These are phyloP conservation scores for Tanozyma kutaoensis DNA, from an alignment of 805 yeast genomes.

Conservation along the genomic window DNA sequence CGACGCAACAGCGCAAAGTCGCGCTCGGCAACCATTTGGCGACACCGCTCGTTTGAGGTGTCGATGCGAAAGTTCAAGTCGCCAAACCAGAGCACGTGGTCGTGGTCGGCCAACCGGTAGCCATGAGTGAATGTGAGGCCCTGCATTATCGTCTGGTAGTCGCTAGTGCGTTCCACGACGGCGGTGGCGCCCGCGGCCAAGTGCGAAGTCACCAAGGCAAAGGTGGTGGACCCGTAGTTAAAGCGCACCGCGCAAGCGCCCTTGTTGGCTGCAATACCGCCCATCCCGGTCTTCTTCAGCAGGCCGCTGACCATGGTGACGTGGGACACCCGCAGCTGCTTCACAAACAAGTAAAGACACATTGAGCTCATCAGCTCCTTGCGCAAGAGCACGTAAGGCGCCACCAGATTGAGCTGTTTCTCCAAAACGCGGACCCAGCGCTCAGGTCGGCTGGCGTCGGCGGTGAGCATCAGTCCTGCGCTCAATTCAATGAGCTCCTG, in stretches of 20 bases:
- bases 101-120: slow-evolving; percentile 67
- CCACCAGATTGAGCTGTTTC: slow-evolving; percentile 38
- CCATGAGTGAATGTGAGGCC: slow-evolving; percentile 76
- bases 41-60: slow-evolving; percentile 61
- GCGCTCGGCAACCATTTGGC: slow-evolving; percentile 33
- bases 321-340: slow-evolving; percentile 18
- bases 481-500: slow-evolving; percentile 92
- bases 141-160: slow-evolving; percentile 59
- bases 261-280: slow-evolving; percentile 94
- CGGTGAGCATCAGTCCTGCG: slow-evolving; percentile 79
- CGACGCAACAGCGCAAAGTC: slow-evolving; percentile 41
- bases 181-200: slow-evolving; percentile 86
- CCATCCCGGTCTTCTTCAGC: slow-evolving; percentile 88
- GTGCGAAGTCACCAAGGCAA: slow-evolving; percentile 83
- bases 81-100: slow-evolving; percentile 85
- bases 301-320: slow-evolving; percentile 87
- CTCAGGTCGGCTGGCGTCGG: slow-evolving; percentile 64
- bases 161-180: slow-evolving; percentile 73
- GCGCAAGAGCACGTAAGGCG: slow-evolving; percentile 43
- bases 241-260: slow-evolving; percentile 93
- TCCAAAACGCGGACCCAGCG: slow-evolving; percentile 69
- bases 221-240: slow-evolving; percentile 59
- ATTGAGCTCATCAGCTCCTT: slow-evolving; percentile 69
- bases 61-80: slow-evolving; percentile 80
- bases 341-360: slow-evolving; percentile 50